phyloP scores from a whole-genome alignment of 768 basidiomycete species.

The Boletus insuetus region DNA sequence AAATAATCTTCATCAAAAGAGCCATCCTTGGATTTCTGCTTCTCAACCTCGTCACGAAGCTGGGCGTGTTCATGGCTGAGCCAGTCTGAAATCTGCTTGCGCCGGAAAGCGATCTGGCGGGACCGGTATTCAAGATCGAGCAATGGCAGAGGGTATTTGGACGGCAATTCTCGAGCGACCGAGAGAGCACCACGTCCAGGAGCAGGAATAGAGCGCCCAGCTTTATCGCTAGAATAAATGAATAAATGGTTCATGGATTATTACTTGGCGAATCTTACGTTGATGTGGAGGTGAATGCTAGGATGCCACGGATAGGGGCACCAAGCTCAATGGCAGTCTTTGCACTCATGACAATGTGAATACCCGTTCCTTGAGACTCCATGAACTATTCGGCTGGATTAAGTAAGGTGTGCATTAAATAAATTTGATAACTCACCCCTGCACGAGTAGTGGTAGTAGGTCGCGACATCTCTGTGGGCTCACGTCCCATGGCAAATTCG shows the following conservation, averaged over 20 bases:
- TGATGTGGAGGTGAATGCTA: conserved; percentile 95
- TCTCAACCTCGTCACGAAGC: conserved; percentile 74
- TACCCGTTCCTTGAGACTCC: conserved; percentile 96
- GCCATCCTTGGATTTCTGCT: conserved; percentile 52
- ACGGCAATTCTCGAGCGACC: conserved; percentile 80
- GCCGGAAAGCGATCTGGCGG: conserved; percentile 93
- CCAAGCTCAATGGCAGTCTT: conserved; percentile 95
- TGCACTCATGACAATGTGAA: conserved; percentile 96
- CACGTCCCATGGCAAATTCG: conserved; percentile 98
- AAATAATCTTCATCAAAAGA: conserved; percentile 65
- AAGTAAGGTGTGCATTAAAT: background rate
- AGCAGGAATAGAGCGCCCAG: conserved; percentile 95
- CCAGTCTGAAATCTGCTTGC: conserved; percentile 94
- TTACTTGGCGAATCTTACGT: conserved; percentile 54
- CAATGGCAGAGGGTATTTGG: conserved; percentile 74
- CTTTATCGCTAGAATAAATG: conserved; percentile 74
- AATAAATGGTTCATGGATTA: background rate
- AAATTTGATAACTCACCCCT: conserved; percentile 55
- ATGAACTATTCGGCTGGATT: conserved; percentile 60
- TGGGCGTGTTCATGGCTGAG: conserved; percentile 83
- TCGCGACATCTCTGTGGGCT: conserved; percentile 98
- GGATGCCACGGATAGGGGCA: conserved; percentile 86
- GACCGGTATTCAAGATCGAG: conserved; percentile 87
- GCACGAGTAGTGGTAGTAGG: conserved; percentile 95
- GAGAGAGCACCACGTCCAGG: conserved; percentile 92